Base-by-base conservation (phyloP, 108 stramenopile genomes). In the Discostella pseudostelligera region DNA sequence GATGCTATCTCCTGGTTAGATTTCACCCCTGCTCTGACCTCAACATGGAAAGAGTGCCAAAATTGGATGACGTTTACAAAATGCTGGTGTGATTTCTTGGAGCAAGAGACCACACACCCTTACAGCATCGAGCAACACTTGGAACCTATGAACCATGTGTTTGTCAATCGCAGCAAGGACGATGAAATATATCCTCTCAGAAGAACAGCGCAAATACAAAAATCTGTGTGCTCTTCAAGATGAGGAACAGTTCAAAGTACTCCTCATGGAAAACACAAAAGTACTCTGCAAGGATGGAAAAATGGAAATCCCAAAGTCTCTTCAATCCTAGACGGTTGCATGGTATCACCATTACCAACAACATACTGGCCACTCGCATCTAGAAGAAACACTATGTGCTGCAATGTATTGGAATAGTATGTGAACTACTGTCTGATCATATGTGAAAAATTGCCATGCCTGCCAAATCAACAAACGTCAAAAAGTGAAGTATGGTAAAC, bases 401-500 rank as follows among this genome's bases (percentile, higher is more conserved):
- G 48, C n/a, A 13, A 61, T 74, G 67, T 61, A 74, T 37, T 69
- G 67, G 73, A 54, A 53, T 48, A 63, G 71, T 35, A 39, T 70
- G 53, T 10, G 46, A 39, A 19, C 75, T 24, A 28, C 55, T 24
- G 39, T 76, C 36, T 22, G 51, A 12, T 25, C 55, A 32, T 22
- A 45, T 65, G 59, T 65, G 26, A 80, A 74, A 61, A 36, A 17
- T 4, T 74, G 72, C 36, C 35, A 25, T 6, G 12, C 35, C 17
- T 79, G 78, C 44, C 78, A 72, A n/a, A n/a, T n/a, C n/a, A n/a
- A 54, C 51, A 81, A 76, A 47, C 0, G 46, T 39, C 20, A 25
- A 13, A 36, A 24, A 0, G 37, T 20, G 14, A 65, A 78, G 48
- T 78, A 78, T 56, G 77, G 80, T 16, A 37, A 82, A 20, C 46